Conservation (phyloP, 2,329 filamentous ascomycete species). For the Colletotrichum higginsianum region DNA sequence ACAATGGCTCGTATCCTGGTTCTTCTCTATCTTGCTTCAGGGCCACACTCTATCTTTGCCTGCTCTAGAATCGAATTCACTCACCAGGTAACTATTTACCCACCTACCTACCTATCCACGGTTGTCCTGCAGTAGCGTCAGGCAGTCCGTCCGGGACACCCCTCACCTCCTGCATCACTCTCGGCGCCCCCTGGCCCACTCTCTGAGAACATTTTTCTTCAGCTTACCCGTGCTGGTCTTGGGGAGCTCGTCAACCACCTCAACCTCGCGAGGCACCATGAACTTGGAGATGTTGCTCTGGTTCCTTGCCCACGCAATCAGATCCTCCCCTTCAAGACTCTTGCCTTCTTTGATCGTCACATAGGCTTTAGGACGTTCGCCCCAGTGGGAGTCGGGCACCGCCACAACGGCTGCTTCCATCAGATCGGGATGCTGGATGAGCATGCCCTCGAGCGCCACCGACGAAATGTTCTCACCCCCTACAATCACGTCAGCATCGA, state of each 20-base stretch:
- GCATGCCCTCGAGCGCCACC: conserved; percentile 90
- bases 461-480: conserved; percentile 98
- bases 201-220: conserved; percentile 91
- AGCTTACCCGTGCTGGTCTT: conserved; percentile 99
- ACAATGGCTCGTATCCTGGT: background rate
- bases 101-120: no score
- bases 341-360: conserved; percentile 83
- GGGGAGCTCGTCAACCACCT: conserved; percentile 88
- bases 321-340: conserved; percentile 72
- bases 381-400: conserved; percentile 89
- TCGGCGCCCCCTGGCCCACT: conserved; percentile 77
- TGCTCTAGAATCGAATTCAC: background rate
- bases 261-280: conserved; percentile 83
- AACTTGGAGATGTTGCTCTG: conserved; percentile 88
- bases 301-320: conserved; percentile 90
- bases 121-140: no score
- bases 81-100: no score
- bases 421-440: conserved; percentile 89
- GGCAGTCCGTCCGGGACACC: background rate
- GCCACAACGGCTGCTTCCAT: conserved; percentile 94
- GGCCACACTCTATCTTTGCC: background rate
- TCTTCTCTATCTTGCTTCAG: background rate
- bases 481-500: conserved; percentile 50
- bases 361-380: conserved; percentile 95
- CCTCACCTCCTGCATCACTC: background rate